Evolutionary conservation across 2,329 filamentous ascomycete genomes (phyloP), one percentile per base, ranked within the genome.

Genomic region (Samsoniella hepiali): DNA sequence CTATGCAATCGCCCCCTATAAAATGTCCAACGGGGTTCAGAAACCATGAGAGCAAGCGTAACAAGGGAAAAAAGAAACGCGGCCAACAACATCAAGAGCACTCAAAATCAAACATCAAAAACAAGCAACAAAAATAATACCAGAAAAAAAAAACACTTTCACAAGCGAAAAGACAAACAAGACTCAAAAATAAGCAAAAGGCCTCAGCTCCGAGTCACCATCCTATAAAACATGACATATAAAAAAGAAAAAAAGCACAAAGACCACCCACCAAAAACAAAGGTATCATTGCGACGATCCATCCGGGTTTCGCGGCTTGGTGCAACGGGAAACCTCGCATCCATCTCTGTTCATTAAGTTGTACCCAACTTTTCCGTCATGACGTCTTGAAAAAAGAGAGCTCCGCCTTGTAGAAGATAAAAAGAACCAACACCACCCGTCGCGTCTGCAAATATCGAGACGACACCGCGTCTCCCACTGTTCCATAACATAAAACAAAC

Each of bases 271-370:
- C 13, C 50, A 59, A 59, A 50, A n/a, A 59, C 50, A 59, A 50
- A 59, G 57, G 57, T 59, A 59, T 59, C 57, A 50, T 59, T 40
- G 57, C 57, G 22, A 32, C 45, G 50, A 50, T 58, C 55, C 55
- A 58, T 58, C 55, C 55, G 42, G 49, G 55, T 47, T 58, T 58
- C 44, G 29, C 31, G 42, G 54, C 54, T 56, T 56, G 54, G 38
- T 38, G 38, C 54, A 56, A 56, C 54, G 27, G 40, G 27, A 31
- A 42, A 58, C 40, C 38, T 36, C 17, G 22, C 50, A 15, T 59
- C 40, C 40, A n/a, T 36, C 40, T 34, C 27, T 58, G 36, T 36
- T 47, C 55, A 59, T 59, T 45, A 51, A 38, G 45, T 17, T 50
- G 44, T 38, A 40, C 32, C 15, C 45, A 50, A 40, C 57, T 59